A percentile compares a stretch with the other conserved stretches of the same genome.
Evolutionary conservation across 2,329 filamentous ascomycete genomes (phyloP).

Genomic region (Coniochaeta sp.): DNA sequence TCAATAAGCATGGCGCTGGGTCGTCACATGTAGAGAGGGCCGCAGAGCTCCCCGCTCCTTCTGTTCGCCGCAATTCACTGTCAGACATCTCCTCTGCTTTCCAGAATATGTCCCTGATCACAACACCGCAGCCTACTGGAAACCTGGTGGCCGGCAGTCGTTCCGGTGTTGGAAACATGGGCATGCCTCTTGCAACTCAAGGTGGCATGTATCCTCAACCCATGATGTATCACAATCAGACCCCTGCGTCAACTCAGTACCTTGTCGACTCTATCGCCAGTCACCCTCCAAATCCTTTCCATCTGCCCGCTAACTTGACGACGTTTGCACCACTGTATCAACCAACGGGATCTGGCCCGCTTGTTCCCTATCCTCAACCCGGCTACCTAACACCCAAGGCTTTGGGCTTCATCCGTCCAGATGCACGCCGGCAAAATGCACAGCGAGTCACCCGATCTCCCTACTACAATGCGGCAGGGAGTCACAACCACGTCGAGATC

Average conservation of each 20-base stretch:
- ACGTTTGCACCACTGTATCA: not conserved
- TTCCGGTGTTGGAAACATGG: not conserved
- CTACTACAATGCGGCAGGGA: conserved; percentile 38
- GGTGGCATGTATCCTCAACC: not conserved
- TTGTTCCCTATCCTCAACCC: conserved; percentile 17
- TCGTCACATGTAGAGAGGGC: not conserved
- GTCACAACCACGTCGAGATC: conserved; percentile 57
- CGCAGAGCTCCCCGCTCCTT: not conserved
- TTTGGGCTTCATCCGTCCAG: conserved; percentile 20
- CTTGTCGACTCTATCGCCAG: not conserved
- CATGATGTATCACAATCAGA: not conserved
- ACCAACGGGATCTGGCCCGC: not conserved
- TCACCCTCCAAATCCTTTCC: conserved; percentile 8
- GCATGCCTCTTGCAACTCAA: not conserved
- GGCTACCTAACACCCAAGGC: conserved; percentile 27
- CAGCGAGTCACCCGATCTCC: conserved; percentile 35
- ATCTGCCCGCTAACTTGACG: conserved; percentile 8
- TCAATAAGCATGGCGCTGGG: not conserved
- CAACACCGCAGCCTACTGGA: not conserved
- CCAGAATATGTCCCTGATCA: not conserved
- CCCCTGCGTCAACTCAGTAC: not conserved
- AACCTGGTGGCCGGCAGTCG: not conserved
- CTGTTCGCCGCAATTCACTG: not conserved
- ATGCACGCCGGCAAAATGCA: conserved; percentile 41
- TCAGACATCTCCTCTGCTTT: not conserved